Evolutionary conservation across 1,284 basidiomycete species (phyloP), one percentile per base, ranked within the genome.

Genomic region (Tilletia horrida): DNA sequence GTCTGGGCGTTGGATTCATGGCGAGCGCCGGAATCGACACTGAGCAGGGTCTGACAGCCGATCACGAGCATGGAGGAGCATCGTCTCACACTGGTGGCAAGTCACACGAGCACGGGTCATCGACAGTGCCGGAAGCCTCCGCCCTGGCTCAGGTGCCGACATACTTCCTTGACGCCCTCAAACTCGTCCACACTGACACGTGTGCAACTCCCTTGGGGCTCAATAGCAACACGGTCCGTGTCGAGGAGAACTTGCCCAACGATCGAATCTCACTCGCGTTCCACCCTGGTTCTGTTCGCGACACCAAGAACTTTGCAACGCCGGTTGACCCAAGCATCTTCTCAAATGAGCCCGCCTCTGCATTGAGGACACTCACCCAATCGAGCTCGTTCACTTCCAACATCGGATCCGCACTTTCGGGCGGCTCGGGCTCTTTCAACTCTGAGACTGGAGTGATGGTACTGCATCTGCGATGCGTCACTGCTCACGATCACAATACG

Each of bases 401-500:
- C 43, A 64, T 64, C 2, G 48, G 48, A 27, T 48, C 63, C 6
- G 48, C 63, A 7, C 40, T 63, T 16, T 13, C 21, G 11, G 31
- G 29, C 62, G 27, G 48, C 14, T 16, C 29, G 4, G 18, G 35
- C 3, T 18, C 21, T 3, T 40, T 13, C 29, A 64, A 40, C 63
- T 40, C 62, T 1, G 63, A 64, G 35, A 52, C 29, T 21, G 48
- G 55, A 16, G 35, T 57, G 18, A 50, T 64, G 55, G 29, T 57
- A 1, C 55, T 59, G 13, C 55, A 59, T 14, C 18, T 77, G 23
- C 63, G 74, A 3, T 73, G 71, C 62, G 67, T 75, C 47, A 66
- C 71, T 18, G 45, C 63, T 18, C 70, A 71, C 29, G 76, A 77
- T 52, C 73, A 74, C 48, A 48, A 66, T 21, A 70, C 76, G 7